A percentile compares a stretch with the other conserved stretches of the same genome.
Conservation (phyloP, 768 basidiomycete genomes). For the Phaffia australis region DNA sequence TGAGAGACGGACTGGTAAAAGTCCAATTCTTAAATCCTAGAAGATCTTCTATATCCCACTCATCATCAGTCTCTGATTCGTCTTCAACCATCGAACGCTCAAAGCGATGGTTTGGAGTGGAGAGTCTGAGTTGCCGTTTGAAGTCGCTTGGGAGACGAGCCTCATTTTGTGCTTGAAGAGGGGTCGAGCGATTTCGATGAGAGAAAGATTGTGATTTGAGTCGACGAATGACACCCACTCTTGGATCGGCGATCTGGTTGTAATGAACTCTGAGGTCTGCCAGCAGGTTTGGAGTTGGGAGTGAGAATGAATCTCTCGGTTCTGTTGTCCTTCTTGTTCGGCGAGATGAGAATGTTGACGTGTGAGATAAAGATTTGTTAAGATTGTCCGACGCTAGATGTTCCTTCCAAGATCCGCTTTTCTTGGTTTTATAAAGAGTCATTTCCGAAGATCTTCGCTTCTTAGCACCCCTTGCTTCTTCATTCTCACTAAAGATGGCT, state of each 20-base stretch:
- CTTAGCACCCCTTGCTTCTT: background rate
- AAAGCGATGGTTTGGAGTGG: background rate
- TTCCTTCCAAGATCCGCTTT: background rate
- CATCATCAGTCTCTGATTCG: background rate
- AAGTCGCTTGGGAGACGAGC: background rate
- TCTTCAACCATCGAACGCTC: background rate
- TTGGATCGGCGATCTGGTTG: slow-evolving; percentile 11
- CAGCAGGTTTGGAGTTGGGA: background rate
- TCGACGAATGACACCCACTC: slow-evolving; percentile 15
- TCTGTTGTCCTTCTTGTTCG: background rate
- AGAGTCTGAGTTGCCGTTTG: background rate
- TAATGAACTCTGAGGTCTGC: background rate
- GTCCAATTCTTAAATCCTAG: too few relatives aligned
- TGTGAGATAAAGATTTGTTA: background rate
- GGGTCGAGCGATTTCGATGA: background rate
- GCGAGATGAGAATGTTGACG: background rate
- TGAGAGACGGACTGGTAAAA: too few relatives aligned
- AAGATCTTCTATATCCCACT: background rate
- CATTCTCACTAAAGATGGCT: background rate
- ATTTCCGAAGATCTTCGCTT: background rate
- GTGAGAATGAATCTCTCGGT: background rate
- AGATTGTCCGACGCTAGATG: background rate
- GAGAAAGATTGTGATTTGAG: slow-evolving; percentile 2
- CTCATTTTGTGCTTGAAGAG: too few relatives aligned
- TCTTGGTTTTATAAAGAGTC: background rate